These are phyloP conservation scores for Hura crepitans DNA, from an alignment of 441 rosid species.

Conservation along the genomic window DNA sequence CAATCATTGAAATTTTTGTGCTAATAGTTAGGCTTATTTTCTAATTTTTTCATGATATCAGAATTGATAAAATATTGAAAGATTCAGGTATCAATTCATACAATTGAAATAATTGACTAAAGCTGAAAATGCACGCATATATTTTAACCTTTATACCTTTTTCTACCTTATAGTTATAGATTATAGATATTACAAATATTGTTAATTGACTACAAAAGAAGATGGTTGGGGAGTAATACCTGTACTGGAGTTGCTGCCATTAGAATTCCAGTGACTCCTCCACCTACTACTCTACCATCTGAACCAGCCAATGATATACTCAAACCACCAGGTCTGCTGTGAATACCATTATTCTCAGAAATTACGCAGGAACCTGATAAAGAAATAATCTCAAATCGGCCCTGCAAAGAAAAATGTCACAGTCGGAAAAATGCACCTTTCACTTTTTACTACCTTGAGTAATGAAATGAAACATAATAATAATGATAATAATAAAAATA, in stretches of 20 bases:
- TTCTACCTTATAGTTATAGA: neutral
- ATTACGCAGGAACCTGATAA: conserved; percentile 68
- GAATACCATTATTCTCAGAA: conserved; percentile 53
- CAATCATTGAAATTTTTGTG: too few relatives aligned
- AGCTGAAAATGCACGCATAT: neutral
- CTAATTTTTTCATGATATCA: too few relatives aligned
- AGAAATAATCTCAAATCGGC: conserved; percentile 81
- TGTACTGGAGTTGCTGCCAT: conserved; percentile 85
- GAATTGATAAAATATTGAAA: too few relatives aligned
- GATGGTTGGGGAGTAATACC: conserved; percentile 35
- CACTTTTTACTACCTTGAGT: too few relatives aligned
- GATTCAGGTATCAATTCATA: neutral
- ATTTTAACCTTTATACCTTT: neutral
- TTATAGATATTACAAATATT: neutral
- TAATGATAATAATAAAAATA: too few relatives aligned
- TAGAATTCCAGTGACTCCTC: conserved; percentile 79
- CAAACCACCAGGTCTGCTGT: conserved; percentile 49
- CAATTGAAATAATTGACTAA: neutral
- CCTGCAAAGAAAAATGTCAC: conserved; percentile 47
- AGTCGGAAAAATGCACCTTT: neutral
- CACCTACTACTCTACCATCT: conserved; percentile 87
- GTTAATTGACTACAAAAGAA: neutral
- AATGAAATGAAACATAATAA: too few relatives aligned
- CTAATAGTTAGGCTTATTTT: too few relatives aligned
- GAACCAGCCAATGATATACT: conserved; percentile 81